These are phyloP conservation scores for Amphichorda felina DNA, from an alignment of 2,329 filamentous ascomycete genomes.

Conservation along the genomic window DNA sequence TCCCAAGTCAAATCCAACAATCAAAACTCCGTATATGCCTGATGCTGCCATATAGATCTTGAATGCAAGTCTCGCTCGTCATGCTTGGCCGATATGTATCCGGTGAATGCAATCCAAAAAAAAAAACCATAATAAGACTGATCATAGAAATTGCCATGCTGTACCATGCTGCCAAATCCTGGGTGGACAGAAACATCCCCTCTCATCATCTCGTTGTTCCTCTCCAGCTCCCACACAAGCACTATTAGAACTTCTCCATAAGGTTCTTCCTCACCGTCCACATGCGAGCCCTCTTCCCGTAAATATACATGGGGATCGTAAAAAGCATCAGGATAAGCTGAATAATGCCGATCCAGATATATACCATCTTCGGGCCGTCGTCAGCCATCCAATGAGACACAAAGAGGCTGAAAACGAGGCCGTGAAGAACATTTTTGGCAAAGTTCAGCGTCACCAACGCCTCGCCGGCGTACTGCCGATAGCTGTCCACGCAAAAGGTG, in stretches of 20 bases:
- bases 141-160: too few species aligned
- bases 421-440: slow-evolving; percentile 87
- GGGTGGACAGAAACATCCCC: too few species aligned
- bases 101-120: too few species aligned
- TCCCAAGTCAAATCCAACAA: too few species aligned
- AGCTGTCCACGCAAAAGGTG: slow-evolving; percentile 88
- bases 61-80: too few species aligned
- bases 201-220: too few species aligned
- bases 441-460: slow-evolving; percentile 92
- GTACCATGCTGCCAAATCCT: too few species aligned
- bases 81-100: too few species aligned
- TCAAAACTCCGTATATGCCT: too few species aligned
- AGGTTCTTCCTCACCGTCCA: slow-evolving; percentile 83
- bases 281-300: slow-evolving; percentile 81
- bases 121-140: too few species aligned
- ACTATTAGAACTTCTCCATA: slow-evolving; percentile 60
- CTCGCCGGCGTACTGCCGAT: slow-evolving; percentile 86
- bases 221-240: not conserved
- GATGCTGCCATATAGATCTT: too few species aligned
- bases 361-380: slow-evolving; percentile 68
- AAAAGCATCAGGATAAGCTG: slow-evolving; percentile 64
- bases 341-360: slow-evolving; percentile 73
- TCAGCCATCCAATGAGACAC: slow-evolving; percentile 71
- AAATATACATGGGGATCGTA: slow-evolving; percentile 89
- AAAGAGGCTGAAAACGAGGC: slow-evolving; percentile 79